Percentiles rank a stretch among this genome's conserved stretches.
These are phyloP conservation scores for Drosera capensis DNA, from an alignment of 148 eudicot genomes.

Conservation along the genomic window DNA sequence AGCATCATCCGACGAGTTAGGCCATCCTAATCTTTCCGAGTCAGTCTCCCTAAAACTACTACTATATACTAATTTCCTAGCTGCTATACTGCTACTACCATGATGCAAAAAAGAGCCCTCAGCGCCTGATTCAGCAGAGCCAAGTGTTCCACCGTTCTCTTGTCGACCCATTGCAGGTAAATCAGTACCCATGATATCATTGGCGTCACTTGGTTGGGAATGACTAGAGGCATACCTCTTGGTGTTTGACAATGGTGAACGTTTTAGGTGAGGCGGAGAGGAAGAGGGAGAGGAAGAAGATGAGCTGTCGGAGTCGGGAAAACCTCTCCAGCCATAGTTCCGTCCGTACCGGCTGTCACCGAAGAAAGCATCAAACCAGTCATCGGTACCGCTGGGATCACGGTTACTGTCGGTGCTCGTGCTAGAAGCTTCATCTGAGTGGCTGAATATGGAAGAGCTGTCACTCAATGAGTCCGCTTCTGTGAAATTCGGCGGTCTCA, in stretches of 20 bases:
- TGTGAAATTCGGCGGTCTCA: conserved; percentile 5
- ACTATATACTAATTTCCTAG: conserved; percentile 25
- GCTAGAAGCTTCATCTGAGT: conserved; percentile 37
- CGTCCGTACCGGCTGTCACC: conserved; percentile 9
- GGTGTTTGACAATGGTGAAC: conserved; percentile 26
- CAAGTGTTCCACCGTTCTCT: conserved; percentile 4
- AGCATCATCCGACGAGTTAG: conserved; percentile 21
- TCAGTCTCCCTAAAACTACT: conserved; percentile 20
- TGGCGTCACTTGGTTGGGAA: conserved; percentile 7
- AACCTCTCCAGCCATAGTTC: conserved; percentile 12
- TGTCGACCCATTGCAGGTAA: neutral
- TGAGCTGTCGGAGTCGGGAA: conserved; percentile 39
- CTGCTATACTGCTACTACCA: conserved; percentile 18
- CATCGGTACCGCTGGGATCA: conserved; percentile 40
- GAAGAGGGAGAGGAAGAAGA: conserved; percentile 37
- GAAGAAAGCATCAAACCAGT: conserved; percentile 22
- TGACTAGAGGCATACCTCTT: conserved; percentile 28
- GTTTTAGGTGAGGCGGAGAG: conserved; percentile 27
- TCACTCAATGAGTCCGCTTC: conserved; percentile 57
- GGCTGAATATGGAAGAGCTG: conserved; percentile 33
- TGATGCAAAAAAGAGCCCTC: conserved; percentile 27
- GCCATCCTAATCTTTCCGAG: conserved; percentile 19
- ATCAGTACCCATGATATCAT: neutral
- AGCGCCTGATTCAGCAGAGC: conserved; percentile 5
- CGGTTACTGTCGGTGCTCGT: conserved; percentile 33